Evolutionary conservation across 345 rosid genomes (phyloP).

Genomic region (Hibiscus syriacus): DNA sequence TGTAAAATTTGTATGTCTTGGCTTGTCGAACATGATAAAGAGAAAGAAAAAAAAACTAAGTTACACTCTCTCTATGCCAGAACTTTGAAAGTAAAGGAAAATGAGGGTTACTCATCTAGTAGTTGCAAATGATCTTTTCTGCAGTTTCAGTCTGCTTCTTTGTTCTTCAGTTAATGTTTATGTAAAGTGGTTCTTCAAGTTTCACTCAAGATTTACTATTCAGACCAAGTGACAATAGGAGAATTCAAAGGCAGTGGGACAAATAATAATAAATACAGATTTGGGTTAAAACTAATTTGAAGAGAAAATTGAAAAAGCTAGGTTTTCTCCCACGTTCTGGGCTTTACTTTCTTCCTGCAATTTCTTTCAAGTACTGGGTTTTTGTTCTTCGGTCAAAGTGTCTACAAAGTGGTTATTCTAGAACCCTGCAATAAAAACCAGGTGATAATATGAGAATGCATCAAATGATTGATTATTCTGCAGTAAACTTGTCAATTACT

Average conservation of each 20-base stretch:
- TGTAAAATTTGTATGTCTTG: neutral
- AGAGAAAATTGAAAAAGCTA: too few species aligned
- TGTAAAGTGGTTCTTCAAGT: neutral
- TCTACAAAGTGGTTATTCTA: neutral
- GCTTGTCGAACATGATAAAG: conserved; percentile 2
- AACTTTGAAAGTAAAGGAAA: neutral
- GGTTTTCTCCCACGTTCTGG: neutral
- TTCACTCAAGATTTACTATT: neutral
- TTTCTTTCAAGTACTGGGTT: neutral
- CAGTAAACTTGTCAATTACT: neutral
- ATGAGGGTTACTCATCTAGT: neutral
- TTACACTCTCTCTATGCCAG: neutral
- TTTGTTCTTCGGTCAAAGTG: conserved; percentile 4
- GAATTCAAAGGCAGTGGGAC: too few species aligned
- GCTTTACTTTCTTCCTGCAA: neutral
- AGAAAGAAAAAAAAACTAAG: neutral
- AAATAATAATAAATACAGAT: too few species aligned
- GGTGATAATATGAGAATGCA: neutral
- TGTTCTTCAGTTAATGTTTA: conserved; percentile 8
- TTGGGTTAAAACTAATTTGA: too few species aligned
- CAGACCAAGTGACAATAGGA: neutral
- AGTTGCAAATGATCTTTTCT: neutral
- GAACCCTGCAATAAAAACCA: neutral
- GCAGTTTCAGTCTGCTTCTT: conserved; percentile 2
- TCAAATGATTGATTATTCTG: neutral